Evolutionary conservation across 495 filamentous ascomycete genomes (phyloP), one percentile per base, ranked within the genome.

Genomic region (Aspergillus biplanus): DNA sequence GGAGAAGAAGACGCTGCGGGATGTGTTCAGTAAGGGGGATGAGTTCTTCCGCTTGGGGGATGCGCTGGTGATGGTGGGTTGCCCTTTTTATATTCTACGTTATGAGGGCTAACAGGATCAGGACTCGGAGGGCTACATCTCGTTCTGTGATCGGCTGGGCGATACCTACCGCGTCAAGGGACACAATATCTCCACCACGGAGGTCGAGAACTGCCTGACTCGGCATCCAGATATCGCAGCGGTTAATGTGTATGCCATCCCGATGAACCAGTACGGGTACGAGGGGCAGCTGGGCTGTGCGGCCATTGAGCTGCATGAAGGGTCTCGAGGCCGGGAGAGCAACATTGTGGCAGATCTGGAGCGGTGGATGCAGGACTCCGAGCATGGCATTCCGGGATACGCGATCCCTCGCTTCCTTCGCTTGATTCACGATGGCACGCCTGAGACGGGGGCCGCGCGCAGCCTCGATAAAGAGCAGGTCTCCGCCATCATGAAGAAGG

Each of bases 261-360:
- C 57, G 18, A 59, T 59, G 57, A 59, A 59, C 47, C 57, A 32
- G 33, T 59, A 49, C 57, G 57, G 57, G 2, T 59, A 59, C 16
- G 57, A 56, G 33, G 54, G 54, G 5, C 54, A 56, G 16, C 54
- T 56, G 7, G 54, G 54, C 8, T 56, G 54, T 21, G 54, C 54
- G 18, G 54, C 54, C 7, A 39, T 56, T 21, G 54, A 7, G 54
- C 33, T 56, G 32, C 54, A 56, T 1, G 32, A 33, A 4, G 7
- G 4, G 6, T 56, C 54, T 5, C 9, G 33, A 8, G 15, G 31
- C 4, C 54, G 32, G 1, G 54, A 21, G 15, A 21, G 1, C 7
- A 12, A 12, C 4, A 27, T 56, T 7, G 18, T 56, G 13, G 54
- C 54, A 4, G 32, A 39, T 3, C 54, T 56, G 32, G 54, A 56